Evolutionary conservation across 805 yeast species (phyloP).

Genomic region (Myxozyma vanderwaltii): DNA sequence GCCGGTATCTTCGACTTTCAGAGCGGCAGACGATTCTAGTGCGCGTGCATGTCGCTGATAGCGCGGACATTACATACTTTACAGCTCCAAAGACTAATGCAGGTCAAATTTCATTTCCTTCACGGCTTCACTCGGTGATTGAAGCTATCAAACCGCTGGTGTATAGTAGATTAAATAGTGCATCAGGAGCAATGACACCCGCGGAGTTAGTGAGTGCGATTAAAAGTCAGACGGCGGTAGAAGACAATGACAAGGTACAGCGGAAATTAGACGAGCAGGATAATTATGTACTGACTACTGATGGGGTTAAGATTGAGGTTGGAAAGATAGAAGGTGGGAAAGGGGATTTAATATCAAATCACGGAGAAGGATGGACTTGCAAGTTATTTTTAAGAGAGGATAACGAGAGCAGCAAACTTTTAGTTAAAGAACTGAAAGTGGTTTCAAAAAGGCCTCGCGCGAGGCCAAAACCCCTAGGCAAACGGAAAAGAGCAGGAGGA

Average conservation of each 20-base stretch:
- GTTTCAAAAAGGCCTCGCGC: neutral
- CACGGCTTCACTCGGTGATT: neutral
- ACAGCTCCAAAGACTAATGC: neutral
- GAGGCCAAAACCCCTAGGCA: neutral
- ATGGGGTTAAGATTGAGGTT: neutral
- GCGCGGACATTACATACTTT: neutral
- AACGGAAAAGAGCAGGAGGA: neutral
- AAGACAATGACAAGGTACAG: neutral
- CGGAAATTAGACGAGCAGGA: no score
- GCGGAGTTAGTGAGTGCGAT: neutral
- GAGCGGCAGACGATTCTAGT: conserved; percentile 5
- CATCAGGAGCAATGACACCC: neutral
- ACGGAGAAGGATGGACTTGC: conserved; percentile 8
- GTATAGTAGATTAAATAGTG: neutral
- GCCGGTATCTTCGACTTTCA: conserved; percentile 11
- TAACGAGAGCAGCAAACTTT: neutral
- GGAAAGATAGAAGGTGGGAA: conserved; percentile 3
- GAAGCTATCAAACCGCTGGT: conserved; percentile 6
- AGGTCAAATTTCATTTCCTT: neutral
- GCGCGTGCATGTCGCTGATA: neutral
- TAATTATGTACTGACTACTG: neutral
- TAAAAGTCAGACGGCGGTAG: neutral
- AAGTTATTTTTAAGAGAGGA: conserved; percentile 4
- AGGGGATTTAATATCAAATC: conserved; percentile 3
- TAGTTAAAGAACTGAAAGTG: conserved; percentile 7